Evolutionary conservation across 805 yeast genomes (phyloP), one percentile per base, ranked within the genome.

Genomic region (Yarrowia bubula): DNA sequence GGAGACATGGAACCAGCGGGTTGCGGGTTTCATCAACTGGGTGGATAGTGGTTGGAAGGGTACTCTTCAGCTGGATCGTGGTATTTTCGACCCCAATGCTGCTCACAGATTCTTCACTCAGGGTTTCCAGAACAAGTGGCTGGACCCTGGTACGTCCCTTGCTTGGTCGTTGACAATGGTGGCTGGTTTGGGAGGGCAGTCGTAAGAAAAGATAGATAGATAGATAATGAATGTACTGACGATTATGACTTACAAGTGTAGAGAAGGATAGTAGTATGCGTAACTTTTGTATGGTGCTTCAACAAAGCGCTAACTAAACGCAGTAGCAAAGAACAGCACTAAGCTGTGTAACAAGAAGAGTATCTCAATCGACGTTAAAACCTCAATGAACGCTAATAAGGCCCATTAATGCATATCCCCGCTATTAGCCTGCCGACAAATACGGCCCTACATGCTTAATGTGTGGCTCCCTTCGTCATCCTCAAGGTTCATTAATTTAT

Each of bases 151-250:
- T 0, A 92, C 90, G 82, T 86, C 95, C 15, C 77, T 86, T 66
- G 87, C 97, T 0, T 92, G 97, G 96, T 85, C 92, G 10, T 77
- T 92, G 66, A 85, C 96, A 0, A 90, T 83, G 69, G 80, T 89
- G 53, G 96, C 73, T 5, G 69, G 70, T 1, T 66, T 71, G 11
- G 64, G 64, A 3, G 53, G 58, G 13, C 55, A 18, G 17, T 48
- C 28, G 28, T 22, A 22, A 22, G 28, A 22, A 22, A 38, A 37
- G 14, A 48, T 33, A 33, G 8, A 33, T 33, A 15, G 8, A 47
- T 47, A 33, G 31, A 47, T 33, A 32, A 15, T 14, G 14, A 28
- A 33, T 44, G 50, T 31, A 46, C 47, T 43, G 47, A 22, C 28
- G 28, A 22, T 22, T 22, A 22, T 22, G 28, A 22, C 28, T 43